A percentile compares a stretch with the other conserved stretches of the same genome.
Conservation (phyloP, 2,329 filamentous ascomycete genomes). For the Aspergillus sp. region DNA sequence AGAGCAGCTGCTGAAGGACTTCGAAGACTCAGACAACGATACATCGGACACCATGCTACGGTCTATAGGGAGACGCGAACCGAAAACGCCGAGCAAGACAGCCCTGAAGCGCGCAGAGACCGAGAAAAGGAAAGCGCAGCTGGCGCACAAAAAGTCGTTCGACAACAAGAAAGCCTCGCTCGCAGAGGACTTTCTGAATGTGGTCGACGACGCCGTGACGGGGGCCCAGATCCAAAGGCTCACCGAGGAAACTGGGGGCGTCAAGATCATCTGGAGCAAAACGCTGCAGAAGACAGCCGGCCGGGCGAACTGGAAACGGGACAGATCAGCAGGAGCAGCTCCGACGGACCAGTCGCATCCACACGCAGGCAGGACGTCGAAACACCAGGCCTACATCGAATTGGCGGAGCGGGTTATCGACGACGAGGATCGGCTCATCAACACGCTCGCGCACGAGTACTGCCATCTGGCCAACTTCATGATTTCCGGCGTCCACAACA, state of each 20-base stretch:
- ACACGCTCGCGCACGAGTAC: constrained; percentile 93
- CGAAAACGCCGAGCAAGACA: constrained; percentile 25
- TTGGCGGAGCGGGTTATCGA: constrained; percentile 82
- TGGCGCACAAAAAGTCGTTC: constrained; percentile 42
- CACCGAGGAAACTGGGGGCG: constrained; percentile 45
- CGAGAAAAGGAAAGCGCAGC: constrained; percentile 26
- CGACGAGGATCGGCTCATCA: constrained; percentile 65
- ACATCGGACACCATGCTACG: constrained; percentile 8
- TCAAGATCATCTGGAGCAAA: constrained; percentile 52
- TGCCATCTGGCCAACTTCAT: constrained; percentile 92
- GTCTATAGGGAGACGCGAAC: constrained; percentile 3
- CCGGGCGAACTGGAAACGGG: constrained; percentile 61
- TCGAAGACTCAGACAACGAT: constrained; percentile 30
- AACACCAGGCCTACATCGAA: constrained; percentile 68
- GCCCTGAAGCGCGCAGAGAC: constrained; percentile 31
- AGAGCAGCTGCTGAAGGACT: constrained; percentile 17
- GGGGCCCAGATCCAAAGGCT: constrained; percentile 40
- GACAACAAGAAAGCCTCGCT: constrained; percentile 44
- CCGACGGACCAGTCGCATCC: too few relatives aligned
- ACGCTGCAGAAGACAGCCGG: constrained; percentile 54
- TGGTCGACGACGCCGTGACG: constrained; percentile 46
- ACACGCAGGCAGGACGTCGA: constrained; percentile 21
- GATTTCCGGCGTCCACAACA: constrained; percentile 62
- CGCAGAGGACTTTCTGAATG: constrained; percentile 45
- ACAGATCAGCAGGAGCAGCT: constrained; percentile 23